Base-by-base conservation (phyloP, 2,329 filamentous ascomycete species). In the Rhexocercosporidium sp. region DNA sequence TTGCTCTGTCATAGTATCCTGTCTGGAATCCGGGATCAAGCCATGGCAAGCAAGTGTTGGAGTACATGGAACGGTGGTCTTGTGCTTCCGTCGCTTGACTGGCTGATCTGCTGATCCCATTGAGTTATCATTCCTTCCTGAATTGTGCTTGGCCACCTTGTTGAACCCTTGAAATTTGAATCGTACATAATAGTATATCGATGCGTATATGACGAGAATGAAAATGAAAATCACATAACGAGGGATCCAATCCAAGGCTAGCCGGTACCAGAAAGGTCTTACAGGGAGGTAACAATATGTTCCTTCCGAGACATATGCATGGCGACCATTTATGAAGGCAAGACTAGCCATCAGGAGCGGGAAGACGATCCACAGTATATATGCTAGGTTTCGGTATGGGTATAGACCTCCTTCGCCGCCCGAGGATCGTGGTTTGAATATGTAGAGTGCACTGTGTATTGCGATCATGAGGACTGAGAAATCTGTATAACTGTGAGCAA, bases 381-480 rank as follows among this genome's bases (percentile, higher is more conserved):
- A 91, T 5, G 91, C 87, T 27, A 81, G 80, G 22, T 84, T 81
- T 3, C 91, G 86, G 70, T 90, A 90, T 1, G 86, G 88, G 75
- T 92, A 92, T 0, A 95, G 82, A 0, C 91, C 91, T 54, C 88
- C 86, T 67, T 86, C 82, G 1, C 86, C 84, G 16, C 80, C 79
- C 1, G 77, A 75, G 27, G 76, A 73, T 47, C 75, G 76, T 0
- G 88, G 87, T 25, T 85, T 84, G 71, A 93, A 89, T 62, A 95
- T 90, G 77, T 91, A 92, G 12, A 93, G 79, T 2, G 86, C 87
- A 59, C 90, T 91, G 75, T 95, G 92, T 9, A 93, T 75, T 20
- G 91, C 89, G 73, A 95, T 92, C 66, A 92, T 83, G 16, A 93
- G 82, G 18, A 93, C 88, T 11, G 90, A 86, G 64, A 91, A 83